phyloP scores from a whole-genome alignment of 495 filamentous ascomycete genomes.

The Hypoxylon crocopeplum region DNA sequence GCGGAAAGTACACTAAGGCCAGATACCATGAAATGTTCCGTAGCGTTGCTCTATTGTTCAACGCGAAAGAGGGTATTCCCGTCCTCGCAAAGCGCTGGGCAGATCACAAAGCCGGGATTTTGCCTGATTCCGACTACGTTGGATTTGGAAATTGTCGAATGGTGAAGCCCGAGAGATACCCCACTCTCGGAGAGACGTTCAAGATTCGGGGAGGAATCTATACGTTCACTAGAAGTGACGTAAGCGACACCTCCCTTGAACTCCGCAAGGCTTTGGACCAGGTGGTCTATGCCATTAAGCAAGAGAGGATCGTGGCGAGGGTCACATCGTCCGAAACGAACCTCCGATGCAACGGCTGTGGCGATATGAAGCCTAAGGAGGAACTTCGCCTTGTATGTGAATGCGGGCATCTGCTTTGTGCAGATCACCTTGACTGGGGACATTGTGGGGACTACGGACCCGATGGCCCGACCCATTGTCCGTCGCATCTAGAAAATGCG shows the following conservation, averaged over 20 bases:
- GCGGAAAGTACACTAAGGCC: background rate
- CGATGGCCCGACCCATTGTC: slow-evolving; percentile 7
- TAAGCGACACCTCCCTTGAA: slow-evolving; percentile 7
- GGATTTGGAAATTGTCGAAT: background rate
- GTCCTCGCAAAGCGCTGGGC: background rate
- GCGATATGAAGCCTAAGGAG: background rate
- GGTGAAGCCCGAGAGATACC: background rate
- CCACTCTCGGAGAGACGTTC: background rate
- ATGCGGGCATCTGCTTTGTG: slow-evolving; percentile 61
- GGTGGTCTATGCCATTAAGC: slow-evolving; percentile 4
- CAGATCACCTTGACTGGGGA: slow-evolving; percentile 35
- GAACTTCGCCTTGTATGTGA: slow-evolving; percentile 47
- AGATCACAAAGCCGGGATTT: background rate
- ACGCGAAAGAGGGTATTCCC: background rate
- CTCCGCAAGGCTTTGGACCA: slow-evolving; percentile 6
- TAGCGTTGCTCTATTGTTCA: too few relatives aligned
- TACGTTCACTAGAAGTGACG: slow-evolving; percentile 16
- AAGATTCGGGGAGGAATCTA: slow-evolving; percentile 16
- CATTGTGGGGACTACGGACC: slow-evolving; percentile 17
- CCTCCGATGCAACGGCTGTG: slow-evolving; percentile 43
- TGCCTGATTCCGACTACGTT: background rate
- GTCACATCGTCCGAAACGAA: background rate
- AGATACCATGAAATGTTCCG: background rate
- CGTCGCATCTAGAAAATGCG: slow-evolving; percentile 11
- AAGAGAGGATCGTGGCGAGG: slow-evolving; percentile 10